Base-by-base conservation (phyloP, 768 basidiomycete species). In the Dacryopinax spathularia region DNA sequence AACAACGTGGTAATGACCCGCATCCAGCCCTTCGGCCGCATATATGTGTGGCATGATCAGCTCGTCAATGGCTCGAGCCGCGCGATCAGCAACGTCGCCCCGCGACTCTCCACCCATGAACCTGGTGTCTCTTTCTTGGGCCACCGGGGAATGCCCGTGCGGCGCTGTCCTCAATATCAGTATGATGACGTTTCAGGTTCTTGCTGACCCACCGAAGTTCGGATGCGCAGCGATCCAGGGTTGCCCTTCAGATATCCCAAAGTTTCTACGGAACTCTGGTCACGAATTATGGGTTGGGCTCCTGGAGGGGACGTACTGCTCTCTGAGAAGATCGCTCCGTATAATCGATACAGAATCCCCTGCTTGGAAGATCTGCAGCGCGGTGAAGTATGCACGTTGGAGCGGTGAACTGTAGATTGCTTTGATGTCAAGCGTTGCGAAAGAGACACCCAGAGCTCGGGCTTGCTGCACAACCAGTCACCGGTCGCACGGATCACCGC, bases 61-160 rank as follows among this genome's bases (percentile, higher is more conserved):
- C 3, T 82, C 76, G 10, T 80, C 70, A 31, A 88, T 73, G 16
- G 76, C 79, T 35, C 72, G 70, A 33, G 78, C 75, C 1, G 87
- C 87, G 6, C 89, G 78, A 34, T 44, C 68, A 18, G 76, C 79
- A 29, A 91, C 73, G 63, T 90, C 88, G 29, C 85, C 75, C 64
- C 81, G 69, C 65, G 83, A 84, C 73, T 91, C 89, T n/a, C 86
- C 88, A 13, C 78, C 82, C 10, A 87, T 87, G 66, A 84, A 91
- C 63, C 71, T 78, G 60, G 82, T 78, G 4, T 75, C 68, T n/a
- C n/a, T n/a, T n/a, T n/a, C n/a, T n/a, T n/a, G n/a, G n/a, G n/a
- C n/a, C n/a, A n/a, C n/a, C n/a, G n/a, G n/a, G n/a, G n/a, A n/a
- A n/a, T n/a, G n/a, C n/a, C n/a, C n/a, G n/a, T n/a, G n/a, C n/a